Conservation (phyloP, 305 asterid species). For the Solanum hybrid region DNA sequence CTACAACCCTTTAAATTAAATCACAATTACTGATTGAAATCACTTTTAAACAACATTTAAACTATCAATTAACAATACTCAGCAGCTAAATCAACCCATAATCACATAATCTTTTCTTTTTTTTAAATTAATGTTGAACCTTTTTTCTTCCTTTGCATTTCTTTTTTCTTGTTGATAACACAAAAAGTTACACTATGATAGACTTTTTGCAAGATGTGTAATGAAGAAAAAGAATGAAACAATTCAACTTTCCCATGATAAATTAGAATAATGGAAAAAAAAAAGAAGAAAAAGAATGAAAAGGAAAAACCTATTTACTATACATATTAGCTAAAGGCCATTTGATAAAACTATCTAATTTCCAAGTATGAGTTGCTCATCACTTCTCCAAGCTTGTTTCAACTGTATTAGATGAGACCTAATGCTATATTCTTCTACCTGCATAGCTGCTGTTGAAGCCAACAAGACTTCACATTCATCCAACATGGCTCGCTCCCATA, state of each 20-base stretch:
- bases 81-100: no score
- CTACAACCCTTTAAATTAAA: no score
- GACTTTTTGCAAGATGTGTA: neutral
- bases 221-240: constrained; percentile 4
- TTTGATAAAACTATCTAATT: constrained; percentile 7
- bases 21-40: no score
- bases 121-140: neutral
- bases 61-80: no score
- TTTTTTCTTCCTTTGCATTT: neutral
- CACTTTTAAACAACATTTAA: no score
- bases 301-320: neutral
- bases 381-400: constrained; percentile 39
- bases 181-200: constrained; percentile 3
- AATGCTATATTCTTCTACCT: constrained; percentile 78
- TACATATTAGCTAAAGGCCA: constrained; percentile 19
- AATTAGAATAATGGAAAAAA: neutral
- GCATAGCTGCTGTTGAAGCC: constrained; percentile 48
- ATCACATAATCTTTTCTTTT: no score
- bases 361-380: constrained; percentile 14
- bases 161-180: constrained; percentile 2
- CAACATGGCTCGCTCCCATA: constrained; percentile 57
- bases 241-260: constrained; percentile 1
- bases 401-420: constrained; percentile 59
- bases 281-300: neutral
- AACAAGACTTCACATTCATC: constrained; percentile 63